Conservation (phyloP, 495 filamentous ascomycete species). For the Neurospora hispaniola region DNA sequence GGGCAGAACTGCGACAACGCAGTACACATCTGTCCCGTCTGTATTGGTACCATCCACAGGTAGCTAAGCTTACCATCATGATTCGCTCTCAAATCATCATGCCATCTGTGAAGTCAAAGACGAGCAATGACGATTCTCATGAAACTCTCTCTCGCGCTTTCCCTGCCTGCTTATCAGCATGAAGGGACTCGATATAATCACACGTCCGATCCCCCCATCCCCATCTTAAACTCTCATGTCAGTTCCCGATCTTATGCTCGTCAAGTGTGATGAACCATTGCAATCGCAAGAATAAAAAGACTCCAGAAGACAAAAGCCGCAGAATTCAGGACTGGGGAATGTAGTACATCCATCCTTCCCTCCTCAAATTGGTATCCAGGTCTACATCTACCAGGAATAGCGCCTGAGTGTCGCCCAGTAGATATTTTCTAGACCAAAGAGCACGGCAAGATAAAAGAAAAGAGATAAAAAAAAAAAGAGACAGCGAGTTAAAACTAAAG, state of each 20-base stretch:
- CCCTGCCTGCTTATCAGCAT: not conserved
- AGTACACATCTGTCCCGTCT: not conserved
- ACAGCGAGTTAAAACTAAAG: conserved; percentile 6
- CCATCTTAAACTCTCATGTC: not conserved
- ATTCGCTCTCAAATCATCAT: not conserved
- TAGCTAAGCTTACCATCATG: not conserved
- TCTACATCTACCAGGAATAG: not conserved
- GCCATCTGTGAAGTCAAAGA: not conserved
- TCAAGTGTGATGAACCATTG: not conserved
- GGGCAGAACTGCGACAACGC: not conserved
- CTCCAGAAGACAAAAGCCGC: not conserved
- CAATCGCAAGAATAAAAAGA: not conserved
- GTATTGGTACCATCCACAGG: not conserved
- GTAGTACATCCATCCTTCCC: not conserved
- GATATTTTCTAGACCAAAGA: not conserved
- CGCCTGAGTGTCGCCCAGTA: not conserved
- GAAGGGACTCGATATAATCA: not conserved
- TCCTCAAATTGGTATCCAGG: not conserved
- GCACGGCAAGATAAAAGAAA: not conserved
- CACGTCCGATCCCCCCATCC: not conserved
- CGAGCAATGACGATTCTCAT: not conserved
- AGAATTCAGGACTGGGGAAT: not conserved
- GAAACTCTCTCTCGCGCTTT: not conserved
- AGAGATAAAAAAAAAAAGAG: not conserved
- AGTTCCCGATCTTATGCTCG: not conserved